Evolutionary conservation across 345 rosid species (phyloP), one percentile per base, ranked within the genome.

Genomic region (Hibiscus mutabilis): DNA sequence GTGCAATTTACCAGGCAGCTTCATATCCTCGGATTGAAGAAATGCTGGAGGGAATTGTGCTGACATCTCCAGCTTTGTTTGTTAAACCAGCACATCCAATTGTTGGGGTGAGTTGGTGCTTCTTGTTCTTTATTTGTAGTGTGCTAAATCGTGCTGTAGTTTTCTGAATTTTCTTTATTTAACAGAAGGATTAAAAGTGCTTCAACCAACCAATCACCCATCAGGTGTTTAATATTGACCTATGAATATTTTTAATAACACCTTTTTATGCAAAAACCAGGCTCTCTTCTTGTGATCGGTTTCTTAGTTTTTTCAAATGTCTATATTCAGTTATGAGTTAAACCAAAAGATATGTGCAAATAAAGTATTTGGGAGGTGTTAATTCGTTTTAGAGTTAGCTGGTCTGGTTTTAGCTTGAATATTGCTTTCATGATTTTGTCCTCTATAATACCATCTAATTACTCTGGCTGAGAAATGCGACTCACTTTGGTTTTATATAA

Each of bases 21-120:
- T 84, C 82, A 44, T 73, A 75, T 79, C 85, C 87, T 55, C 79
- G 59, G 60, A 61, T 89, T 52, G 85, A 84, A 77, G 87, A 75
- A 68, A 83, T 86, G 92, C 76, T 95, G 72, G 91, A 89, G 58
- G 99, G 97, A 49, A 83, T 95, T 74, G 81, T 95, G 60, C 79
- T 95, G 51, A 90, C 99, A 35, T 90, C 96, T 6, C 99, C 98
- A 69, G 98, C 99, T 71, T 86, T 95, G 73, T 96, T 90, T 65
- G 99, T 90, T 73, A 90, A 86, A 83, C 98, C 98, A 5, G 93
- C 96, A 21, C 98, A 95, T 82, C 99, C 99, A 14, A 90, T 95
- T 67, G 98, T 95, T 15, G 92, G 90, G 82, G 99, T 95, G 74
- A 78, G 88, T 72, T 6, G 60, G 51, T 64, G 6, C 44, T 63